Evolutionary conservation across 1,284 basidiomycete genomes (phyloP).

Genomic region (Anthracocystis setariae): DNA sequence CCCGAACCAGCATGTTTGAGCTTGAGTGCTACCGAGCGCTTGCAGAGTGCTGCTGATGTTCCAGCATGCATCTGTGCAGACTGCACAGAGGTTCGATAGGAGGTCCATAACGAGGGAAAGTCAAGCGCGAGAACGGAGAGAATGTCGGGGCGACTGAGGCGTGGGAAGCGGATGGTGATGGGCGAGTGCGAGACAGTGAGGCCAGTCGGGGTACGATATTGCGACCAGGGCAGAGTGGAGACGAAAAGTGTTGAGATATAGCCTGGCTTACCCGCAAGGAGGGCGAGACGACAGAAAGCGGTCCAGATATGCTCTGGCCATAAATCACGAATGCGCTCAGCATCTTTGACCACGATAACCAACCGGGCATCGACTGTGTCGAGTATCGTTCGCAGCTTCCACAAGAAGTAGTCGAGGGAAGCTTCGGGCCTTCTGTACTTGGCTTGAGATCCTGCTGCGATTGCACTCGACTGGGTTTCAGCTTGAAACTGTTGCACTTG

Average conservation of each 20-base stretch:
- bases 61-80: slow-evolving; percentile 38
- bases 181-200: slow-evolving; percentile 49
- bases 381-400: slow-evolving; percentile 20
- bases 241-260: slow-evolving; percentile 42
- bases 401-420: slow-evolving; percentile 45
- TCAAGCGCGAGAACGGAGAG: slow-evolving; percentile 45
- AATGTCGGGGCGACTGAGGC: slow-evolving; percentile 44
- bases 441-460: slow-evolving; percentile 13
- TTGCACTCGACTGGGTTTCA: not conserved
- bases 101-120: slow-evolving; percentile 26
- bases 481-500: slow-evolving; percentile 11
- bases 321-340: slow-evolving; percentile 58
- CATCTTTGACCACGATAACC: slow-evolving; percentile 52
- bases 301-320: slow-evolving; percentile 63
- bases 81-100: slow-evolving; percentile 28
- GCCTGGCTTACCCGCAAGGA: slow-evolving; percentile 36
- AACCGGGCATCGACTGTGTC: slow-evolving; percentile 15
- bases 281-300: slow-evolving; percentile 47
- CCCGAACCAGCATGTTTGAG: slow-evolving; percentile 21
- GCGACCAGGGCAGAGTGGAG: slow-evolving; percentile 52
- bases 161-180: slow-evolving; percentile 46
- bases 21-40: slow-evolving; percentile 6
- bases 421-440: slow-evolving; percentile 33
- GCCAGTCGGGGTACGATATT: slow-evolving; percentile 48
- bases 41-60: slow-evolving; percentile 24